Conservation (phyloP, 192 early-diverging fungal species). For the Coemansia sp. region DNA sequence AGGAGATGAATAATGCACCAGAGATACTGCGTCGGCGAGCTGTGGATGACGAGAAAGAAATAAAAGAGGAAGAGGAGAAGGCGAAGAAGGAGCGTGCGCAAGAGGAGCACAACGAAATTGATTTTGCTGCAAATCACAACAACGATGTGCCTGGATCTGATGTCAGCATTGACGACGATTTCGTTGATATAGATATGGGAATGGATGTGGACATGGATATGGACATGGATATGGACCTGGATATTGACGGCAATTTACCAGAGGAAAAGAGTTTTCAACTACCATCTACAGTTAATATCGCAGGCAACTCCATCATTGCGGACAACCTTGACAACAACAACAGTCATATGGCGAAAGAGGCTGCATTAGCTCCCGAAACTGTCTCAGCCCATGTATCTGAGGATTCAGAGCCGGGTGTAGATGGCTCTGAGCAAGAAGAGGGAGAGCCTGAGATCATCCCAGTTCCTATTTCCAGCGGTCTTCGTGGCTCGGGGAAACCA, state of each 20-base stretch:
- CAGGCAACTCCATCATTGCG: not conserved
- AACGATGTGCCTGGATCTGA: slow-evolving; percentile 14
- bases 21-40: slow-evolving; percentile 23
- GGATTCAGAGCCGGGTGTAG: not conserved
- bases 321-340: not conserved
- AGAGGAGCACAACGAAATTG: not conserved
- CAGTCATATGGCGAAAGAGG: not conserved
- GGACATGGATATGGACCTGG: slow-evolving; percentile 28
- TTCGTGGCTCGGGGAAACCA: slow-evolving; percentile 39
- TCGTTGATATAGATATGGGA: slow-evolving; percentile 44
- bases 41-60: slow-evolving; percentile 16
- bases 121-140: not conserved
- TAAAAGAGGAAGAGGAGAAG: slow-evolving; percentile 5
- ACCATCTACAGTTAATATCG: not conserved
- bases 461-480: slow-evolving; percentile 40
- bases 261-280: not conserved
- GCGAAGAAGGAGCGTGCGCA: not conserved
- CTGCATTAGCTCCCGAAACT: not conserved
- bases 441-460: slow-evolving; percentile 17
- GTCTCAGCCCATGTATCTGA: not conserved
- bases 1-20: slow-evolving; percentile 45
- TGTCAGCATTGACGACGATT: slow-evolving; percentile 36
- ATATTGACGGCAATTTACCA: slow-evolving; percentile 13
- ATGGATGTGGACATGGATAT: slow-evolving; percentile 41
- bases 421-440: not conserved